A percentile compares a stretch with the other conserved stretches of the same genome.
Evolutionary conservation across 352 stramenopile species (phyloP).

Genomic region (Pythium monospermum): DNA sequence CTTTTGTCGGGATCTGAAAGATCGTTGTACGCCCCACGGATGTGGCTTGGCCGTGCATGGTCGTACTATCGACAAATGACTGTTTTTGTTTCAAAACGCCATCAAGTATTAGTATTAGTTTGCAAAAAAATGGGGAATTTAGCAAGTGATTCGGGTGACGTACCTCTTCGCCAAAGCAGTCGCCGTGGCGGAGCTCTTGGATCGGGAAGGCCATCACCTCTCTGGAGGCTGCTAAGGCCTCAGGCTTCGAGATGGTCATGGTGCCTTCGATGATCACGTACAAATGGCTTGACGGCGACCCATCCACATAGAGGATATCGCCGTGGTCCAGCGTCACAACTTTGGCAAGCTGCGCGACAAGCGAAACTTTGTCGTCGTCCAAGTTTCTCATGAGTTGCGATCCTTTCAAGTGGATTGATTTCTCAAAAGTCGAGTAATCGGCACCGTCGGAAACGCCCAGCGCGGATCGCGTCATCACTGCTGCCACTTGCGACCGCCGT

Average conservation of each 20-base stretch:
- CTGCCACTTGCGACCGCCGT: constrained; percentile 19
- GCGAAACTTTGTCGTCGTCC: constrained; percentile 77
- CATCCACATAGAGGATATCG: constrained; percentile 50
- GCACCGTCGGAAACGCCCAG: constrained; percentile 29
- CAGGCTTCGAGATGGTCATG: constrained; percentile 36
- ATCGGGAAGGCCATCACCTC: constrained; percentile 16
- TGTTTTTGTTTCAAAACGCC: constrained; percentile 19
- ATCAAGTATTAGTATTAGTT: too few species aligned
- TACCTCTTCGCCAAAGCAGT: constrained; percentile 85
- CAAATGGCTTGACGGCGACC: constrained; percentile 36
- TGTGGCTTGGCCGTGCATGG: constrained; percentile 34
- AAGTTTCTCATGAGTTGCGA: constrained; percentile 81
- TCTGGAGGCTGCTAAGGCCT: too few species aligned
- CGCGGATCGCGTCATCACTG: constrained; percentile 24
- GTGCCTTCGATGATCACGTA: constrained; percentile 75
- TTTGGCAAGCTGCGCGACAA: constrained; percentile 66
- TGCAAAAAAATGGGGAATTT: not conserved
- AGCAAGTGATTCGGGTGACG: not conserved
- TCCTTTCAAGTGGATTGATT: constrained; percentile 81
- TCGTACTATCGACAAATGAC: constrained; percentile 66
- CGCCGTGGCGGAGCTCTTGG: constrained; percentile 54
- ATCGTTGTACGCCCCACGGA: constrained; percentile 54
- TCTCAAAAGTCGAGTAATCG: constrained; percentile 79
- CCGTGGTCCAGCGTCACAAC: constrained; percentile 53
- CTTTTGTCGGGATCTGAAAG: constrained; percentile 71